Conservation (phyloP, 345 rosid species). For the Barbarea vulgaris region DNA sequence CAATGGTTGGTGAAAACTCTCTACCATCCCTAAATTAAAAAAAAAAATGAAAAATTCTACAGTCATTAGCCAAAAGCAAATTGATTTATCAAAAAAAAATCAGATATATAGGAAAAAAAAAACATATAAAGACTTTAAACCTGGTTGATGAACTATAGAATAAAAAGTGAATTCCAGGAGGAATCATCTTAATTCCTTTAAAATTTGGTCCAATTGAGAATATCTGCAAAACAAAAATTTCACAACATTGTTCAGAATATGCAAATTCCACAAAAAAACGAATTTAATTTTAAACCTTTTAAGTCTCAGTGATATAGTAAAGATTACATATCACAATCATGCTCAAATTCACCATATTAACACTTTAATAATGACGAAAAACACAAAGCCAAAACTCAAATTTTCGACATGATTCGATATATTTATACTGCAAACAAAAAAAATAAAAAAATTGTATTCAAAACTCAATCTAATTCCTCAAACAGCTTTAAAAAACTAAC, state of each 20-base stretch:
- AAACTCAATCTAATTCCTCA: too few relatives aligned
- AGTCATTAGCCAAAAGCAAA: slow-evolving; percentile 12
- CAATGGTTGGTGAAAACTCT: slow-evolving; percentile 81
- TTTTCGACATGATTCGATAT: too few relatives aligned
- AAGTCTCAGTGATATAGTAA: too few relatives aligned
- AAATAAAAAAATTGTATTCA: too few relatives aligned
- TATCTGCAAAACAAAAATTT: slow-evolving; percentile 48
- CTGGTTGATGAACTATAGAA: slow-evolving; percentile 81
- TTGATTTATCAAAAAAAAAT: not conserved
- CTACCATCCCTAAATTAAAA: slow-evolving; percentile 63
- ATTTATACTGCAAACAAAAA: too few relatives aligned
- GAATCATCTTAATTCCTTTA: slow-evolving; percentile 94
- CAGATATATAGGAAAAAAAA: too few relatives aligned
- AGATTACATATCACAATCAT: too few relatives aligned
- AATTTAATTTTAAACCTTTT: not conserved
- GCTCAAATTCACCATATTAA: too few relatives aligned
- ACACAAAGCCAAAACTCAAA: too few relatives aligned
- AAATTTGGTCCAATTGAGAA: slow-evolving; percentile 72
- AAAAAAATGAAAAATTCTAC: not conserved
- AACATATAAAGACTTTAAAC: slow-evolving; percentile 40
- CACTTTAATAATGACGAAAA: too few relatives aligned
- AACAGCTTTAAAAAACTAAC: slow-evolving; percentile 31
- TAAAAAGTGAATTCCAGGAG: slow-evolving; percentile 87
- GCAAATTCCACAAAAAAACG: not conserved
- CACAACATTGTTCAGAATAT: not conserved